Base-by-base conservation (phyloP, 306 rosid species). In the Carpinus fangiana region DNA sequence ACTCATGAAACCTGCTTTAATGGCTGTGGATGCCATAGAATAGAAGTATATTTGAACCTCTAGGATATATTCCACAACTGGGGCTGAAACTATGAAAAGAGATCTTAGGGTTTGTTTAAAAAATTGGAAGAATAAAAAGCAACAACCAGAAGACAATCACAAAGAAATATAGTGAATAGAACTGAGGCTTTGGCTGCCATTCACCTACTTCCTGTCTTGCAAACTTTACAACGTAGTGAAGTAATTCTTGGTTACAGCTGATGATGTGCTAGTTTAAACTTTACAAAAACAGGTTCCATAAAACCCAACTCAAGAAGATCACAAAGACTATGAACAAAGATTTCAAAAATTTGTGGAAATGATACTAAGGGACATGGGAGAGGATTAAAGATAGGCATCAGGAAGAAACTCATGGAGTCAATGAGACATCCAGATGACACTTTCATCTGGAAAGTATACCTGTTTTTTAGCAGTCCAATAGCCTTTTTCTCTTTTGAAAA, bases 401-500 rank as follows among this genome's bases (percentile, higher is more conserved):
- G n/a, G 78, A 76, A 56, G 81, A 84, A 83, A 73, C 82, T 70
- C 67, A 72, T 79, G 73, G 80, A 80, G 80, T 62, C 67, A 65
- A 46, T 54, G 73, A 70, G 61, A 76, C 75, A 80, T 66, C 69
- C 69, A 60, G 68, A 71, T 73, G 34, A 31, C 34, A 31, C 34
- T 31, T 31, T 2, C 79, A 10, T 74, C 79, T 76, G 12, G 13
- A 62, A 62, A 73, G 84, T 83, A 34, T 73, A 73, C 78, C 75
- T 60, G 76, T 65, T 84, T 52, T 84, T 91, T 79, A 85, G 87
- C 61, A 66, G 82, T 76, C 59, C 64, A 57, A 64, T 69, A 80
- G 60, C 34, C 76, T 65, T 55, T 79, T 68, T 59, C 56, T 69
- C 78, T 79, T 88, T 86, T 79, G 79, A 92, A 90, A 52, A 90